These are phyloP conservation scores for Leccinum aurantiacum DNA, from an alignment of 768 basidiomycete species.

Conservation along the genomic window DNA sequence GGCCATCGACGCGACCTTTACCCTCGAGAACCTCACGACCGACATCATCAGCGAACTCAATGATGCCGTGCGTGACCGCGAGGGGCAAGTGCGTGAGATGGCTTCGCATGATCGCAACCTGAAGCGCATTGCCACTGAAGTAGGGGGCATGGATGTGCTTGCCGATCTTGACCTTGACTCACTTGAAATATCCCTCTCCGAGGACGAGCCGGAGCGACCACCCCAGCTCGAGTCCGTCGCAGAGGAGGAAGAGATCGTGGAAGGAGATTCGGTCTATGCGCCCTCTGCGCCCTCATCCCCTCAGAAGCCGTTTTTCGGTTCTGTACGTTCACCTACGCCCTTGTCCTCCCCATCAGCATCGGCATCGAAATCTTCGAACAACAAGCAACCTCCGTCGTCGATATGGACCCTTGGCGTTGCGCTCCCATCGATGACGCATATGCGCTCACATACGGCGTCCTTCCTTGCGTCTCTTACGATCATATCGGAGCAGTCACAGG, in stretches of 20 bases:
- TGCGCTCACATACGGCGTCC: slow-evolving; percentile 73
- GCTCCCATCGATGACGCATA: slow-evolving; percentile 64
- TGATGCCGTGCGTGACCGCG: slow-evolving; percentile 72
- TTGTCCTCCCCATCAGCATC: slow-evolving; percentile 52
- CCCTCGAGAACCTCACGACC: slow-evolving; percentile 69
- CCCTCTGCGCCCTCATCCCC: slow-evolving; percentile 44
- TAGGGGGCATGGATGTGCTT: slow-evolving; percentile 73
- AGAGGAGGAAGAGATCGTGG: slow-evolving; percentile 41
- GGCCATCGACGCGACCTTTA: slow-evolving; percentile 52
- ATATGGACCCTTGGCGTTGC: slow-evolving; percentile 34
- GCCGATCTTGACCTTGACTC: slow-evolving; percentile 71
- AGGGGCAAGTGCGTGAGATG: slow-evolving; percentile 77
- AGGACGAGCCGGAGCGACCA: slow-evolving; percentile 30
- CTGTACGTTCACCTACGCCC: slow-evolving; percentile 44
- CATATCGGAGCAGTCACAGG: slow-evolving; percentile 86
- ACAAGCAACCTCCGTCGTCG: slow-evolving; percentile 28
- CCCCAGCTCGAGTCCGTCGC: slow-evolving; percentile 35
- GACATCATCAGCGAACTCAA: slow-evolving; percentile 77
- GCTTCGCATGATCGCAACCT: slow-evolving; percentile 80
- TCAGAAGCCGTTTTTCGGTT: slow-evolving; percentile 58
- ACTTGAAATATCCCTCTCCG: slow-evolving; percentile 43
- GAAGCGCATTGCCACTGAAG: slow-evolving; percentile 70
- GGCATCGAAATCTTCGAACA: slow-evolving; percentile 26
- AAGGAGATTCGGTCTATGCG: slow-evolving; percentile 44
- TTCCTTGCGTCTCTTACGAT: slow-evolving; percentile 72